Conservation (phyloP, 257 asterid species). For the Cordia subcordata region DNA sequence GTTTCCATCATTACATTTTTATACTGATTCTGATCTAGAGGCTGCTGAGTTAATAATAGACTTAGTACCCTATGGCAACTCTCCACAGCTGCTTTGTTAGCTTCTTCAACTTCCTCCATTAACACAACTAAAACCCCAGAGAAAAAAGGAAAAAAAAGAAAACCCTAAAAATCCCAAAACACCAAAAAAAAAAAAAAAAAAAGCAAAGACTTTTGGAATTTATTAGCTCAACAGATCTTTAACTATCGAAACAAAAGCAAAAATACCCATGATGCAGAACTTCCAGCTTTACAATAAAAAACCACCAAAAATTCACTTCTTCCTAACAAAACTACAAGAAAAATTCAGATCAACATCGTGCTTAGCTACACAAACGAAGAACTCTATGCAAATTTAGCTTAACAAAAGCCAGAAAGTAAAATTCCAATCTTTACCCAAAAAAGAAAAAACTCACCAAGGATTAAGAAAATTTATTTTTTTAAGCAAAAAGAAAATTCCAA, state of each 20-base stretch:
- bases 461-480: no score
- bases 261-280: background rate
- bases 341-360: background rate
- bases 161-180: conserved; percentile 31
- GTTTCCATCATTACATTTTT: conserved; percentile 56
- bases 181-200: no score
- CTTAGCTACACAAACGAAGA: background rate
- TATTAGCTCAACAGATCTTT: conserved; percentile 25
- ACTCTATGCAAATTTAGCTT: background rate
- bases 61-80: conserved; percentile 75
- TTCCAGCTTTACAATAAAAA: background rate
- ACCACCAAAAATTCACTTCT: no score
- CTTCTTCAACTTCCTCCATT: conserved; percentile 82
- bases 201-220: no score
- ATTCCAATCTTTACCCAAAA: no score
- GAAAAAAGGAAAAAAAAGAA: background rate
- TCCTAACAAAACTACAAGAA: no score
- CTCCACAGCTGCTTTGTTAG: conserved; percentile 70
- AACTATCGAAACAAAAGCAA: conserved; percentile 7
- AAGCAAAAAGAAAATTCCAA: no score
- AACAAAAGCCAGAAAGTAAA: background rate
- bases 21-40: conserved; percentile 42
- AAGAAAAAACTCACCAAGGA: no score
- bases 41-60: conserved; percentile 43
- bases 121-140: background rate